A percentile compares a stretch with the other conserved stretches of the same genome.
These are phyloP conservation scores for Sarcocystis neurona DNA, from an alignment of 169 alveolate genomes.

Conservation along the genomic window DNA sequence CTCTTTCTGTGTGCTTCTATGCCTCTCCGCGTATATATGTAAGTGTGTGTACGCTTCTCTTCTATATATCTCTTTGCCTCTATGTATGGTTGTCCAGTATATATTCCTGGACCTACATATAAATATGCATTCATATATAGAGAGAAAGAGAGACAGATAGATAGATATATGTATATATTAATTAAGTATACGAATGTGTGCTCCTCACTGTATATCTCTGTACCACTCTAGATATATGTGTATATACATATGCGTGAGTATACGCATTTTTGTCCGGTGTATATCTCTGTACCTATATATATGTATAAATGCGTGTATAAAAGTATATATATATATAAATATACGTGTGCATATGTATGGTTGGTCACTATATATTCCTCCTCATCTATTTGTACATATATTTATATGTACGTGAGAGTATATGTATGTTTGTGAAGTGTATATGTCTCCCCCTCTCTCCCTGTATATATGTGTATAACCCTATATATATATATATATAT, in stretches of 20 bases:
- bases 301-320: background rate
- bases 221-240: background rate
- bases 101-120: too few species aligned
- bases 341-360: background rate
- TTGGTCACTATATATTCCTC: background rate
- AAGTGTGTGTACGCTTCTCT: too few species aligned
- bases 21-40: too few species aligned
- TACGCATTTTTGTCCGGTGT: background rate
- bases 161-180: background rate
- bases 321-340: background rate
- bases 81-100: too few species aligned
- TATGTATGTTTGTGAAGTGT: background rate
- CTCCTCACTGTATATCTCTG: background rate
- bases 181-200: background rate
- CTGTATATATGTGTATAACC: background rate
- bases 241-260: background rate
- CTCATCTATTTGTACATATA: background rate
- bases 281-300: background rate
- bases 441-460: background rate
- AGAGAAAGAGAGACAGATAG: background rate
- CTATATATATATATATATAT: background rate
- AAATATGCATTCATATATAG: background rate
- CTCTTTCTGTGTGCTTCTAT: too few species aligned
- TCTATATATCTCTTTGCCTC: too few species aligned
- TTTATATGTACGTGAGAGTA: background rate